Evolutionary conservation across 345 rosid genomes (phyloP).

Genomic region (Carallia pectinifolia): DNA sequence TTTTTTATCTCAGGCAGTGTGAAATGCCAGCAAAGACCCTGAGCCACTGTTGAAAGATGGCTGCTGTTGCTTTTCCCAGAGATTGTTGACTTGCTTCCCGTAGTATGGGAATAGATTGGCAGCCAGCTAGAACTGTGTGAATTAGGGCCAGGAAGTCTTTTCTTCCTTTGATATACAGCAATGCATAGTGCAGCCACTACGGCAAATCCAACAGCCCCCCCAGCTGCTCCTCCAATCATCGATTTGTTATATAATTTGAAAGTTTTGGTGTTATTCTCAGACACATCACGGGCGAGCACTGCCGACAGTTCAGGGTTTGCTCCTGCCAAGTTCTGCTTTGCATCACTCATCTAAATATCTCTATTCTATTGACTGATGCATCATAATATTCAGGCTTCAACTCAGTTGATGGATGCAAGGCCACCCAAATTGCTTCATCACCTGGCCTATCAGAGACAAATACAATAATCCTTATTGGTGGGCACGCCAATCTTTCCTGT

Average conservation of each 20-base stretch:
- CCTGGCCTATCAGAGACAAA: constrained; percentile 38
- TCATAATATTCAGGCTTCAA: constrained; percentile 47
- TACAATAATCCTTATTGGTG: constrained; percentile 49
- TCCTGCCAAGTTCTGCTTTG: constrained; percentile 53
- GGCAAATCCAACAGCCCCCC: constrained; percentile 53
- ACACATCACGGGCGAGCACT: constrained; percentile 42
- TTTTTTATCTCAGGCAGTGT: constrained; percentile 52
- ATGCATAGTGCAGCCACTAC: constrained; percentile 51
- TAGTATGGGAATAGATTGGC: constrained; percentile 54
- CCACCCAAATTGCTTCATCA: constrained; percentile 45
- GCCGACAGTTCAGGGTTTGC: constrained; percentile 58
- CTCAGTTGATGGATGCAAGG: constrained; percentile 46
- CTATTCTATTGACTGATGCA: constrained; percentile 62
- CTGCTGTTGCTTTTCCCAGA: constrained; percentile 43
- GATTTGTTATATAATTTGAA: constrained; percentile 6
- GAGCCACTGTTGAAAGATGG: constrained; percentile 56
- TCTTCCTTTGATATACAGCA: constrained; percentile 39
- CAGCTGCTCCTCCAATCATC: constrained; percentile 50
- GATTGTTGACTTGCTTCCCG: constrained; percentile 47
- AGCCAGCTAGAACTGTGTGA: constrained; percentile 66
- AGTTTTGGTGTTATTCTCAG: constrained; percentile 10
- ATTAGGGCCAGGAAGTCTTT: constrained; percentile 26
- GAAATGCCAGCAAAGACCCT: constrained; percentile 72
- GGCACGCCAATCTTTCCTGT: constrained; percentile 47
- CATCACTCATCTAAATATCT: constrained; percentile 61